Evolutionary conservation across 208 protist species (phyloP), one percentile per base, ranked within the genome.

Genomic region (Trypanosomatidae sp.): DNA sequence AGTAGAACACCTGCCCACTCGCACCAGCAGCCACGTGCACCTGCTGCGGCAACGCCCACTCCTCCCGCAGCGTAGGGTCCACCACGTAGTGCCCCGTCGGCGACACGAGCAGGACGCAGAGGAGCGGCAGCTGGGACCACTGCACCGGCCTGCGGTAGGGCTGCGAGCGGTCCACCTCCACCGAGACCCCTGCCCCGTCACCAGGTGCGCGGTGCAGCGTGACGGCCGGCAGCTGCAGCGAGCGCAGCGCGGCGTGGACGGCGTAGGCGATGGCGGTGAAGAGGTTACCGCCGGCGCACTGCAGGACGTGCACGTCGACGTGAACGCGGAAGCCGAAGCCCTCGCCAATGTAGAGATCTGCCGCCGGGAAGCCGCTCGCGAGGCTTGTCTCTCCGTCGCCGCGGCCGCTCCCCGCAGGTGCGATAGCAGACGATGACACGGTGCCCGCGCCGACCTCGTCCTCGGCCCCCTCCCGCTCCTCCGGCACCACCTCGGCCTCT

Each of bases 61-160:
- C 91, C 89, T 96, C 91, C 17, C 77, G 69, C 68, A 72, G 72
- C 7, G 82, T 88, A 33, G 91, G 86, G 70, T 96, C 91, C 43
- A 94, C 85, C 12, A 96, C 71, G 78, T 89, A 91, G 69, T 96
- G 91, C 10, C 88, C 82, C 12, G 91, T 93, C 22, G 91, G 89
- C 2, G 85, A 86, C 9, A 96, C 36, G 15, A 83, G 81, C 62
- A 91, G 64, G 41, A 91, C 82, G 36, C 71, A 76, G n/a, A n/a
- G n/a, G n/a, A n/a, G n/a, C n/a, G n/a, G n/a, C n/a, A n/a, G n/a
- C n/a, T n/a, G n/a, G n/a, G n/a, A n/a, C n/a, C n/a, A n/a, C n/a
- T n/a, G n/a, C n/a, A n/a, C n/a, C n/a, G n/a, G n/a, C n/a, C n/a
- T n/a, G n/a, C n/a, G n/a, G n/a, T n/a, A n/a, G n/a, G 84, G 83